A percentile compares a stretch with the other conserved stretches of the same genome.
These are phyloP conservation scores for Erodium moschatum DNA, from an alignment of 441 rosid species.

Conservation along the genomic window DNA sequence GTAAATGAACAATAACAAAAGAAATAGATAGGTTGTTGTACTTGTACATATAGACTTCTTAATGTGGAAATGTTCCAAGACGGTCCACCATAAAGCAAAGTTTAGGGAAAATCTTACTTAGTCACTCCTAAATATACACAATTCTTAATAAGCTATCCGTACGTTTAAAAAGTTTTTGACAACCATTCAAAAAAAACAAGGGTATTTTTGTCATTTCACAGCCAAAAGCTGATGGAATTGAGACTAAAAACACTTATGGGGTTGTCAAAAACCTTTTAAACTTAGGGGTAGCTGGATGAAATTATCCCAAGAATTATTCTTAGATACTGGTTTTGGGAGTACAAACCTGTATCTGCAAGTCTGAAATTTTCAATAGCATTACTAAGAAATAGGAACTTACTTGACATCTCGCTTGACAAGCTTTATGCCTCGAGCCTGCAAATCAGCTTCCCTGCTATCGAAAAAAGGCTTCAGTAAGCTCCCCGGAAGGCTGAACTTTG, in stretches of 20 bases:
- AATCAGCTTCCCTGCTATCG: constrained; percentile 91
- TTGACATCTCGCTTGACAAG: constrained; percentile 75
- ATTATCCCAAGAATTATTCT: too few relatives aligned
- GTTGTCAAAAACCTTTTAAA: too few relatives aligned
- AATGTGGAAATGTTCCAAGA: background rate
- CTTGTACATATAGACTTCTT: background rate
- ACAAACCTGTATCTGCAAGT: background rate
- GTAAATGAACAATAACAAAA: background rate
- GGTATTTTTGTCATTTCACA: too few relatives aligned
- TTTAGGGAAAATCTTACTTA: too few relatives aligned
- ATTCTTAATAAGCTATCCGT: too few relatives aligned
- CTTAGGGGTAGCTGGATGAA: too few relatives aligned
- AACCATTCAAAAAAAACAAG: too few relatives aligned
- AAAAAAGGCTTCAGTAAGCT: constrained; percentile 64
- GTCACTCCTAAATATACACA: too few relatives aligned
- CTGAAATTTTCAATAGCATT: background rate
- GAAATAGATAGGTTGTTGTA: background rate
- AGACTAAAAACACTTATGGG: too few relatives aligned
- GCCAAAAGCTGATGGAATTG: too few relatives aligned
- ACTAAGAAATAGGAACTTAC: constrained; percentile 38
- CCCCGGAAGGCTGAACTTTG: constrained; percentile 29
- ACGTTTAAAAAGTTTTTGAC: too few relatives aligned
- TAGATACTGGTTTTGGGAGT: background rate
- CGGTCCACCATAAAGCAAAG: background rate
- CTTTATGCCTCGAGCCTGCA: constrained; percentile 91